Base-by-base conservation (phyloP, 805 yeast genomes). In the Danielozyma ontarioensis region DNA sequence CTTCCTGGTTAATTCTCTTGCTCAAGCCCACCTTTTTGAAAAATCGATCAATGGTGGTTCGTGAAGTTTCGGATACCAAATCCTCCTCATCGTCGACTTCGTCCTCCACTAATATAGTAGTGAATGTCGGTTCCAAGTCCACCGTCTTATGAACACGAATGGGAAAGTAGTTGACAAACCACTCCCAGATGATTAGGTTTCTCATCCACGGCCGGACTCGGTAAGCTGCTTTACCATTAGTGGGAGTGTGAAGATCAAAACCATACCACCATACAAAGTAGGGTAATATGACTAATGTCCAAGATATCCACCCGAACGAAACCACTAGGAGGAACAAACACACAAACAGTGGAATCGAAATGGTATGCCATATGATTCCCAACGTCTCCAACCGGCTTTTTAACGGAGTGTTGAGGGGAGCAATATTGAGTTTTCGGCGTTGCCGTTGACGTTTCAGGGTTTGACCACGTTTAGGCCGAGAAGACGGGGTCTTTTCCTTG, bases 91-190 rank as follows among this genome's bases (percentile, higher is more conserved):
- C 70, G 29, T 59, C 62, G 12, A 45, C 45, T 25, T 46, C 55
- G 21, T 45, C 51, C 17, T 51, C 55, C 13, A 52, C 51, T 19
- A 39, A 17, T 3, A 59, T 60, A 15, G 59, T 58, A 1, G 74
- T 66, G 46, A 80, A 80, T 1, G 96, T 81, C 2, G 97, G 96
- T 40, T 73, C 73, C 33, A 89, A 61, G 12, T 80, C 83, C 3
- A 64, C 65, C 0, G 90, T 70, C 50, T 81, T 83, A 56, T 78
- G 82, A 10, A 88, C 61, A 0, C 56, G 57, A 14, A 93, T 76
- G 0, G 97, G 97, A 59, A 83, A 93, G 58, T 87, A 93, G 29
- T 70, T 62, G 28, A 80, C 79, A 53, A 83, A 88, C 57, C 78
- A 72, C 39, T 68, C 74, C 87, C 93, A 90, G 13, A 84, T 42